Base-by-base conservation (phyloP, 1,284 basidiomycete species). In the Ustilago shanxiensis region DNA sequence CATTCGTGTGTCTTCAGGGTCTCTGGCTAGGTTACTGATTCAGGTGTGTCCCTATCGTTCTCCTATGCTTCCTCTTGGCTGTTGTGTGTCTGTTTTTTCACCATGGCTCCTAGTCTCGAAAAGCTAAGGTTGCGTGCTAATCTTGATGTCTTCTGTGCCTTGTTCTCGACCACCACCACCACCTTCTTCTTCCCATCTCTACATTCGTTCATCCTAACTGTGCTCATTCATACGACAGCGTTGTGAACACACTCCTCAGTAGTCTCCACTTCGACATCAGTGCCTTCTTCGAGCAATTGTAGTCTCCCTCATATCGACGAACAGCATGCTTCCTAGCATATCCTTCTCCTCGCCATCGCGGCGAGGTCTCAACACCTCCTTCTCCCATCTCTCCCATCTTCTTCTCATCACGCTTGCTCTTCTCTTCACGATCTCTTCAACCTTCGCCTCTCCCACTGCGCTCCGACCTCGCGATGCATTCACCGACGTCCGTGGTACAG, bases 401-500 rank as follows among this genome's bases (percentile, higher is more conserved):
- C 39, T 71, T 35, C 1, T 66, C 28, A 54, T 66, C 54, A 14
- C 35, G 14, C 37, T 63, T 22, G 11, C 54, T 39, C 4, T 57
- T 7, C 31, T 55, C 22, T 18, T 26, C 28, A 13, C 41, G 22
- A 2, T 52, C 50, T 8, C 50, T 16, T 7, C 50, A 1, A 1
- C 31, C 53, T 18, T 41, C 22, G 13, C 20, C 9, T 13, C 16
- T 7, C 54, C 11, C 24, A 49, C 26, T n/a, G 8, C 11, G 3
- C 8, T 16, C 41, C 41, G 6, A 18, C 39, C 44, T 22, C 62
- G 66, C 16, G 72, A 76, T 31, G 72, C 72, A 16, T 76, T 76
- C 61, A 71, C 72, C 44, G 33, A 37, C 6, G 51, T 65, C 16
- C 72, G 72, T 14, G 72, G 72, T 26, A 67, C 60, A 1, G 13